Conservation (phyloP, 176 grass and related monocot species). For the Melocanna baccifera region DNA sequence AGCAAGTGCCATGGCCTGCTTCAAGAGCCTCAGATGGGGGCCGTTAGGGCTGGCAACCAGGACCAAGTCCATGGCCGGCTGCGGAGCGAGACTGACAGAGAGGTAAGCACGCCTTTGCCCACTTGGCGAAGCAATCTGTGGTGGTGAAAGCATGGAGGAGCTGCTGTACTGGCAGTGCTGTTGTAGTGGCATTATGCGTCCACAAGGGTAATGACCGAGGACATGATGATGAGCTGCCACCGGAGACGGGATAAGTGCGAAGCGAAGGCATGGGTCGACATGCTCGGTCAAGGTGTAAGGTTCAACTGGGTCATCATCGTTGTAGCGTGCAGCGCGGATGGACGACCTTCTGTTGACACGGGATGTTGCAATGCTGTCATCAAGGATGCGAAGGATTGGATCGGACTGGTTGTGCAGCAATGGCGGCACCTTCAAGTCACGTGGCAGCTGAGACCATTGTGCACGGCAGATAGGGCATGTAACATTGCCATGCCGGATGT, state of each 20-base stretch:
- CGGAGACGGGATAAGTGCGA: constrained; percentile 48
- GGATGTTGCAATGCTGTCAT: constrained; percentile 83
- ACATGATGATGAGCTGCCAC: constrained; percentile 35
- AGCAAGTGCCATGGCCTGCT: constrained; percentile 81
- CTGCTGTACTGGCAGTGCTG: constrained; percentile 54
- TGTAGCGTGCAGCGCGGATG: constrained; percentile 63
- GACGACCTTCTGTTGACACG: constrained; percentile 86
- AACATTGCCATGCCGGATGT: constrained; percentile 78
- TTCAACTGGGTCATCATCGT: constrained; percentile 84
- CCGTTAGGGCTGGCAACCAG: constrained; percentile 84
- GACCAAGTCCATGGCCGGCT: constrained; percentile 75
- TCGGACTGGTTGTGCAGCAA: constrained; percentile 61
- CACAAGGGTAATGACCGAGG: constrained; percentile 43
- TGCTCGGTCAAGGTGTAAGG: constrained; percentile 39
- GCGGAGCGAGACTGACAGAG: constrained; percentile 67
- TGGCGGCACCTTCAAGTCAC: constrained; percentile 57
- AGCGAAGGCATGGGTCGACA: constrained; percentile 55
- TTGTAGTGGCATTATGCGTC: constrained; percentile 42
- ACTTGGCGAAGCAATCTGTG: constrained; percentile 38
- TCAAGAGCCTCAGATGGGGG: constrained; percentile 83
- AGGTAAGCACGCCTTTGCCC: constrained; percentile 60
- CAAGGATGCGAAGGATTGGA: constrained; percentile 89
- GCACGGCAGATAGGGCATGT: constrained; percentile 93
- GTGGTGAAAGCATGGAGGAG: constrained; percentile 44
- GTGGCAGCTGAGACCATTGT: constrained; percentile 84